Evolutionary conservation across 2,329 filamentous ascomycete genomes (phyloP), one percentile per base, ranked within the genome.

Genomic region (Biscogniauxia sp.): DNA sequence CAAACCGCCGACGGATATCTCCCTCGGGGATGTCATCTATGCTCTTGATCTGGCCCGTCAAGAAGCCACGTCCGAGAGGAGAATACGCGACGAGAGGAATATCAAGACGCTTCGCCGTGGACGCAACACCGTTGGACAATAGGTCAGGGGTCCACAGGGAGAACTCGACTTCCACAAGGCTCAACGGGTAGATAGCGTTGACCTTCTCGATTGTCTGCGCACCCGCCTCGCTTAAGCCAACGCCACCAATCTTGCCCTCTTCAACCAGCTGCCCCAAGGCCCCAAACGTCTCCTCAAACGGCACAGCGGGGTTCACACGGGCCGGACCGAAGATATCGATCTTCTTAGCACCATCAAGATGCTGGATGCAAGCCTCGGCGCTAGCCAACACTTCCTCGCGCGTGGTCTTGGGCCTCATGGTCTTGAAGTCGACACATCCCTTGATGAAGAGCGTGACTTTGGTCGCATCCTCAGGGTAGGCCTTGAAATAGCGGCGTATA

Each of bases 21-120:
- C 74, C 77, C 51, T 79, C 74, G 0, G 78, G 78, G 50, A 84
- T 73, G 60, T 85, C 82, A 4, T 77, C 69, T 2, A 70, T 53
- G 9, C 72, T 79, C 59, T 74, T 79, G 68, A 84, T 76, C 53
- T 80, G 71, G 8, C 82, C 82, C 0, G 81, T 79, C 57, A 85
- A 67, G 63, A 85, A 82, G 1, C 86, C 86, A 7, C 81, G 76
- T 20, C 84, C 82, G 1, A 88, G 77, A 2, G 86, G 85, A 54
- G 82, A 84, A 75, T 88, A 88, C 1, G 82, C 82, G 9, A 86
- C 73, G 51, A 88, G 76, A 0, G 85, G 84, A 56, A 88, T 87
- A 26, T 77, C 75, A 1, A 85, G 74, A 70, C 86, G 81, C 1
- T 78, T 80, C 63, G 85, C 88, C 1, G 81, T 78, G 57, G 77